Conservation (phyloP, 345 rosid species). For the Euphorbia pulcherrima region DNA sequence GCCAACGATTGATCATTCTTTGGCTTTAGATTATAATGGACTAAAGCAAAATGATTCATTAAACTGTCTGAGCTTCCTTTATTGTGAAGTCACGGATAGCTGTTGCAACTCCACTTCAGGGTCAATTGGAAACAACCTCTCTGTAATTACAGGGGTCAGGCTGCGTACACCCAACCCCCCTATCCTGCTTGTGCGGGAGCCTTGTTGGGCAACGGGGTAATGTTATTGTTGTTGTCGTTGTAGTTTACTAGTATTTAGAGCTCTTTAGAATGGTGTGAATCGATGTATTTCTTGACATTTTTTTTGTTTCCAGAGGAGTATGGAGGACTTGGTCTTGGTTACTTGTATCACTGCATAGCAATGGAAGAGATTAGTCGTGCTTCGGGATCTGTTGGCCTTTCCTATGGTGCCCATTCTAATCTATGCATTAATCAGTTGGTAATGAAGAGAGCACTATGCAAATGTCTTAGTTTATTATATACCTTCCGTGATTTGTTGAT, state of each 20-base stretch:
- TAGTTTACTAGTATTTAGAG: neutral
- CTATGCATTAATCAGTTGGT: conserved; percentile 95
- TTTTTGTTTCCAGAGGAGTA: conserved; percentile 84
- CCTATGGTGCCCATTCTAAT: conserved; percentile 95
- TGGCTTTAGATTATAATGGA: too few relatives aligned
- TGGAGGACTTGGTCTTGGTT: conserved; percentile 97
- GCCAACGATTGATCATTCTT: too few relatives aligned
- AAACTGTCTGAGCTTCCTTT: too few relatives aligned
- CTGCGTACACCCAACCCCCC: too few relatives aligned
- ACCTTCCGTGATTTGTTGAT: neutral
- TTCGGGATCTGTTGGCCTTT: conserved; percentile 82
- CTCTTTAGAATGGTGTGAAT: neutral
- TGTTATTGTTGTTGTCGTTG: too few relatives aligned
- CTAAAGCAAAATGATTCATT: too few relatives aligned
- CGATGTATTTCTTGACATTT: neutral
- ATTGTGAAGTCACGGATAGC: too few relatives aligned
- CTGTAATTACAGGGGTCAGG: too few relatives aligned
- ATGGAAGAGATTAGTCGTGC: conserved; percentile 93
- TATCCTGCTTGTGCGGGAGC: too few relatives aligned
- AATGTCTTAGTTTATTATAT: neutral
- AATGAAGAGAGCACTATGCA: conserved; percentile 15
- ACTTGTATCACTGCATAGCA: conserved; percentile 85
- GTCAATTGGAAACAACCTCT: too few relatives aligned
- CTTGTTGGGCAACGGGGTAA: too few relatives aligned
- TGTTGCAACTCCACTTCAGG: too few relatives aligned